Evolutionary conservation across 768 basidiomycete species (phyloP).

Genomic region (Hericium rajendrae): DNA sequence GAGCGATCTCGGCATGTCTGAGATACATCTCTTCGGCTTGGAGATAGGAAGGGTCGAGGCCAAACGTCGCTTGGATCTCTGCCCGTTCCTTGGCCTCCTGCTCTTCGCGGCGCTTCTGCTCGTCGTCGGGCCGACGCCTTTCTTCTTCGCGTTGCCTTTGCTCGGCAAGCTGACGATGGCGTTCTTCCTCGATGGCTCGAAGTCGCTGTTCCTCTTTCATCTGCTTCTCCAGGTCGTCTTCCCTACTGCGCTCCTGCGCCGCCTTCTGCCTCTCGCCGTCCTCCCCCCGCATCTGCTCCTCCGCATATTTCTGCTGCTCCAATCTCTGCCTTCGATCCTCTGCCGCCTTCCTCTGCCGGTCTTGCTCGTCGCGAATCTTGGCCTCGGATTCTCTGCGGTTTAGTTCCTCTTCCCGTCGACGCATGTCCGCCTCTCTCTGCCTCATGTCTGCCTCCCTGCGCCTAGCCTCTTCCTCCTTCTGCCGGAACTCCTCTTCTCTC

Average conservation of each 20-base stretch:
- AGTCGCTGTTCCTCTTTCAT: slow-evolving; percentile 18
- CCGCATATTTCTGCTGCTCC: slow-evolving; percentile 3
- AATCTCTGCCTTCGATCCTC: slow-evolving; percentile 7
- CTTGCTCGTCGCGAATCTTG: slow-evolving; percentile 19
- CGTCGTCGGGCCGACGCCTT: slow-evolving; percentile 8
- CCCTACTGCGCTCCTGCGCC: slow-evolving; percentile 3
- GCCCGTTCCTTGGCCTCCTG: not conserved
- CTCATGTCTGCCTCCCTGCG: slow-evolving; percentile 22
- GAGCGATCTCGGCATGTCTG: no score
- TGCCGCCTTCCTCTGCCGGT: not conserved
- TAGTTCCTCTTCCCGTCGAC: slow-evolving; percentile 14
- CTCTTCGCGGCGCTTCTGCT: slow-evolving; percentile 9
- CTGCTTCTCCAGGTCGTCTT: not conserved
- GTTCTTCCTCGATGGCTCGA: slow-evolving; percentile 21
- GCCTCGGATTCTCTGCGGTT: slow-evolving; percentile 19
- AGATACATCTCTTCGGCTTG: no score
- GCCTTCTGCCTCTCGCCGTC: slow-evolving; percentile 1
- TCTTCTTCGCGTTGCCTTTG: slow-evolving; percentile 11
- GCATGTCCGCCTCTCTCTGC: slow-evolving; percentile 22
- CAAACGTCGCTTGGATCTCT: not conserved
- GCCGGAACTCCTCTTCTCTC: slow-evolving; percentile 12
- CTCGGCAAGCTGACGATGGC: slow-evolving; percentile 23
- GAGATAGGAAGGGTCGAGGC: no score
- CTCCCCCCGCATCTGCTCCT: not conserved
- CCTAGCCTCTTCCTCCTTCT: slow-evolving; percentile 24